Conservation (phyloP, 2,329 filamentous ascomycete genomes). For the Elsinoe arachidis region DNA sequence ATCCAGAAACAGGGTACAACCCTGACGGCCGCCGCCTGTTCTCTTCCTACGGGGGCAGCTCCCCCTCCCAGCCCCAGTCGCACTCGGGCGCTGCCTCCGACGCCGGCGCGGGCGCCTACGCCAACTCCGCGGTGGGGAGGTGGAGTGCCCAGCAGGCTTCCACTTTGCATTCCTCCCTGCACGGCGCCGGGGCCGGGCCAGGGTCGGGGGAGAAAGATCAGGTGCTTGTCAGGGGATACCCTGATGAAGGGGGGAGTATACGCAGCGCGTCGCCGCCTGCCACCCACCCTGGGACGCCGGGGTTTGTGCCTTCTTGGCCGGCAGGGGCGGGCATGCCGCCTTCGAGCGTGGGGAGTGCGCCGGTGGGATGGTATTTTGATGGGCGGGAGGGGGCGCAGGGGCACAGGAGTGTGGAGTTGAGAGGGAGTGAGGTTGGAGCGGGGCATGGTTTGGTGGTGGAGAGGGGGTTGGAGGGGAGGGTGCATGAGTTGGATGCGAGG, state of each 20-base stretch:
- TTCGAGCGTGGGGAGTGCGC: neutral
- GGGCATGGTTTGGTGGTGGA: neutral
- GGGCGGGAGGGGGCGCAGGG: neutral
- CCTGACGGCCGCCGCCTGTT: neutral
- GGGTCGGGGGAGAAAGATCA: neutral
- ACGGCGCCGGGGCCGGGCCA: neutral
- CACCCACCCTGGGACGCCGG: neutral
- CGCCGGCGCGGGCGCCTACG: neutral
- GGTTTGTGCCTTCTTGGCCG: neutral
- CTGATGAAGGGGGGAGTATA: neutral
- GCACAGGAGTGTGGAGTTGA: slow-evolving; percentile 7
- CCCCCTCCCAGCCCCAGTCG: neutral
- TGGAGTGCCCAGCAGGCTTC: neutral
- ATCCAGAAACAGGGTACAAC: slow-evolving; percentile 5
- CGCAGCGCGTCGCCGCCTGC: neutral
- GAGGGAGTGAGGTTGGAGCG: slow-evolving; percentile 5
- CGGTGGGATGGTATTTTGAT: neutral
- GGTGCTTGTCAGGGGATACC: neutral
- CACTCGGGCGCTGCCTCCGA: neutral
- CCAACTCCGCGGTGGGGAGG: neutral
- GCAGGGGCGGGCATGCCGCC: slow-evolving; percentile 7
- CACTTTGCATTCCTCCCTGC: neutral
- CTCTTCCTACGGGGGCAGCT: neutral
- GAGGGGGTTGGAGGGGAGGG: neutral
- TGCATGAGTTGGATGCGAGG: slow-evolving; percentile 8